Evolutionary conservation across 306 rosid species (phyloP), one percentile per base, ranked within the genome.

Genomic region (Vigna hirtella): DNA sequence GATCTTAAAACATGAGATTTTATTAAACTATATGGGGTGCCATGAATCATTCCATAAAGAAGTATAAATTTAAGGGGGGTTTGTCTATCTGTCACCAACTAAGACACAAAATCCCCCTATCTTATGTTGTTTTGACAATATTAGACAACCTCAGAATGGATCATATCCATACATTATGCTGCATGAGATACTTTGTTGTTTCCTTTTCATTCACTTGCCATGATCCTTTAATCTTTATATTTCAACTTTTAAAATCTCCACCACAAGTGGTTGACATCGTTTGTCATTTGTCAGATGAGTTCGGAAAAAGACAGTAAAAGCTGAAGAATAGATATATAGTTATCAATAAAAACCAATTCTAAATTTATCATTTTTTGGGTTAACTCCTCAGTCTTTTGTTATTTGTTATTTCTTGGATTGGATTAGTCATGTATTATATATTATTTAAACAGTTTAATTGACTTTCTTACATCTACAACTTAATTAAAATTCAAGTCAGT

Each of bases 211-310:
- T 59, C 38, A 13, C 13, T 58, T 43, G 49, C 4, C 13, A 11
- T 43, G 13, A 32, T 75, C 28, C 24, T 17, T 9, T 26, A 15
- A 55, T 43, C 45, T 47, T 6, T 18, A 32, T 43, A 52, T 52
- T 14, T 64, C 76, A 22, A 42, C 70, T 50, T 40, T 47, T 47
- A 67, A 71, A 75, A 53, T 75, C 74, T 53, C 47, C 34, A 26
- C 38, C 48, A 13, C 79, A 51, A 79, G 77, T 70, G 65, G 70
- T 83, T 66, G 48, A 32, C 59, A 61, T 51, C 15, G 52, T 78
- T 79, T 83, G 77, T 51, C 66, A 38, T 78, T 79, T 83, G 77
- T 51, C 66, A 38, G 43, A 7, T 36, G 45, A 56, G 38, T 4
- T 34, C 6, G 38, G 6, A 34, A 34, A 34, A 34, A 34, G 38